Conservation (phyloP, 805 yeast genomes). For the Starmerella apis region DNA sequence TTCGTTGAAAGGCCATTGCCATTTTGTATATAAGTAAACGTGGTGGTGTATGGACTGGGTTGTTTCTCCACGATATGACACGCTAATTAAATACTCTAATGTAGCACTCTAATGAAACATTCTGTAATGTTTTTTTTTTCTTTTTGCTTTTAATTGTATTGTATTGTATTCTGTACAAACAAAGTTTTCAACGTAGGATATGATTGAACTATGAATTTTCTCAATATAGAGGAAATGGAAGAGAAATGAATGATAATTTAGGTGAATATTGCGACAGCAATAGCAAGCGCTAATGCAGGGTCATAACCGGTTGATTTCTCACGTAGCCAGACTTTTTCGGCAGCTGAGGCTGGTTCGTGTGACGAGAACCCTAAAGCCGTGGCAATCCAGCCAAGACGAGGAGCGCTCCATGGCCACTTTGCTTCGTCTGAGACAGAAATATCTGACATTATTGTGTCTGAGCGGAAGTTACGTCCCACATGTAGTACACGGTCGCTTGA, state of each 20-base stretch:
- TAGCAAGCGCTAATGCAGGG: conserved; percentile 16
- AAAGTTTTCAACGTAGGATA: not conserved
- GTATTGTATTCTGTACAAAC: too few relatives aligned
- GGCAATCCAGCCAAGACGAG: not conserved
- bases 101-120: too few relatives aligned
- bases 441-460: conserved; percentile 1
- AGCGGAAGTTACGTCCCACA: conserved; percentile 3
- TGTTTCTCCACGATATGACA: too few relatives aligned
- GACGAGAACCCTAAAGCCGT: conserved; percentile 8
- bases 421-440: not conserved
- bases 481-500: conserved; percentile 6
- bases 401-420: not conserved
- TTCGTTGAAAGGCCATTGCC: too few relatives aligned
- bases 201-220: too few relatives aligned
- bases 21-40: too few relatives aligned
- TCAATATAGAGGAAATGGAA: too few relatives aligned
- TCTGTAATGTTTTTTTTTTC: not conserved
- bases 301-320: conserved; percentile 14
- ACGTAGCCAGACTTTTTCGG: conserved; percentile 9
- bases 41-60: too few relatives aligned
- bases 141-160: too few relatives aligned
- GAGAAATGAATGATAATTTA: not conserved
- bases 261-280: conserved; percentile 7
- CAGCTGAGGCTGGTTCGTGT: not conserved
- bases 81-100: too few relatives aligned